Conservation (phyloP, 306 rosid genomes). For the Delonix regia region DNA sequence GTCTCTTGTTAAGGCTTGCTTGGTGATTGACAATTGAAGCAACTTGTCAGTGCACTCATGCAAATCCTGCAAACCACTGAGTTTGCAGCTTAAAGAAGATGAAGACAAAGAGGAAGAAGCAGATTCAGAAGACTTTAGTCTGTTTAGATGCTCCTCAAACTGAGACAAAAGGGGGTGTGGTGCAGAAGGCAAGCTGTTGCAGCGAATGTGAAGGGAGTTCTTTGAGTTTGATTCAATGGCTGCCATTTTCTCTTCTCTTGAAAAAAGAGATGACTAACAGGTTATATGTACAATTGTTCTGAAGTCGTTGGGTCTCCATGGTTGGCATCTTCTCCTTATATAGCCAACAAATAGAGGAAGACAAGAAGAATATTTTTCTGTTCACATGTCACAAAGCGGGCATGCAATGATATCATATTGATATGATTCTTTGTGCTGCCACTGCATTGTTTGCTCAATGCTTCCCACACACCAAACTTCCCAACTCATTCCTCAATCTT, state of each 20-base stretch:
- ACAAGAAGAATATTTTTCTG: slow-evolving; percentile 26
- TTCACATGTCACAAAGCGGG: slow-evolving; percentile 22
- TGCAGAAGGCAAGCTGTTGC: slow-evolving; percentile 46
- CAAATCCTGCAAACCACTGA: slow-evolving; percentile 31
- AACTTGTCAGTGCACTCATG: slow-evolving; percentile 37
- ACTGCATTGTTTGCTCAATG: background rate
- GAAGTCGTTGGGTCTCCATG: slow-evolving; percentile 18
- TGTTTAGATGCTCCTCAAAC: slow-evolving; percentile 30
- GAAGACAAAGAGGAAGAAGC: slow-evolving; percentile 25
- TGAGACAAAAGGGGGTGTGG: slow-evolving; percentile 43
- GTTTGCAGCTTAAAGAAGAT: slow-evolving; percentile 17
- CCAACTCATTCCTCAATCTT: slow-evolving; percentile 11
- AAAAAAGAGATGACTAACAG: slow-evolving; percentile 20
- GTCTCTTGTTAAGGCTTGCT: slow-evolving; percentile 30
- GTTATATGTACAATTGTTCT: slow-evolving; percentile 6
- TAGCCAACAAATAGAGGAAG: slow-evolving; percentile 33
- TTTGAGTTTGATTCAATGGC: slow-evolving; percentile 30
- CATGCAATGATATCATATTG: slow-evolving; percentile 22
- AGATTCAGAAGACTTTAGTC: slow-evolving; percentile 37
- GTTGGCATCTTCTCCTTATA: slow-evolving; percentile 38
- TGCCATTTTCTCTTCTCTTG: slow-evolving; percentile 38
- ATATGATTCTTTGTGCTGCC: background rate
- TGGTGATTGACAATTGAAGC: slow-evolving; percentile 28
- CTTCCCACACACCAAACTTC: background rate
- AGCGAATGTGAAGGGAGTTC: slow-evolving; percentile 38